Conservation (phyloP, 2,329 filamentous ascomycete species). For the Pseudocercospora crystallina region DNA sequence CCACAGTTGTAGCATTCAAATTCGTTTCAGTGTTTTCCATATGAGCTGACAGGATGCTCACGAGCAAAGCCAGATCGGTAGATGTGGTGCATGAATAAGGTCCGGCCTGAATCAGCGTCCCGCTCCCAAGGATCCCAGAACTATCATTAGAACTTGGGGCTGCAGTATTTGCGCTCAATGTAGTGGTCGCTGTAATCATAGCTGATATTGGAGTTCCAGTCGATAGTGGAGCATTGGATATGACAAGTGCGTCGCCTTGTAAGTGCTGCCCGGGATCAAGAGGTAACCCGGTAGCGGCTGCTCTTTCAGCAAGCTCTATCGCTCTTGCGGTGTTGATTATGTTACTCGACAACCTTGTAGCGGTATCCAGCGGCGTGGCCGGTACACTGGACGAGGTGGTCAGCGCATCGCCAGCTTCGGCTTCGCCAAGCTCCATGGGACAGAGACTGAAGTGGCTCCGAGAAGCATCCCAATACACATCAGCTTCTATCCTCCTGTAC, state of each 20-base stretch:
- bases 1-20: constrained; percentile 54
- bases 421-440: constrained; percentile 51
- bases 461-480: constrained; percentile 63
- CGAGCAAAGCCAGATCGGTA: constrained; percentile 53
- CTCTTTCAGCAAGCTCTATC: neutral
- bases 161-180: neutral
- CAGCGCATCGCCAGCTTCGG: constrained; percentile 1
- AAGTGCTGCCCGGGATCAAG: constrained; percentile 1
- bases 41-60: constrained; percentile 54
- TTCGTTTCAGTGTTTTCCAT: constrained; percentile 55
- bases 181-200: constrained; percentile 6
- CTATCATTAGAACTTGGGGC: constrained; percentile 3
- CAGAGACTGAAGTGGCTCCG: constrained; percentile 60
- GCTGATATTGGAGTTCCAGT: constrained; percentile 6
- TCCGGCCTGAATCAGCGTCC: constrained; percentile 45
- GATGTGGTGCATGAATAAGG: constrained; percentile 53
- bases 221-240: constrained; percentile 2
- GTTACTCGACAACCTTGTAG: constrained; percentile 7
- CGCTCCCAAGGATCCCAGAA: constrained; percentile 4
- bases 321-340: neutral
- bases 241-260: constrained; percentile 5
- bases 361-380: constrained; percentile 5
- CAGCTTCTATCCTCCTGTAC: constrained; percentile 58
- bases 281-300: neutral
- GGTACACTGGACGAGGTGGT: constrained; percentile 19